Evolutionary conservation across 179 eudicot species (phyloP).

Genomic region (Patellifolia procumbens): DNA sequence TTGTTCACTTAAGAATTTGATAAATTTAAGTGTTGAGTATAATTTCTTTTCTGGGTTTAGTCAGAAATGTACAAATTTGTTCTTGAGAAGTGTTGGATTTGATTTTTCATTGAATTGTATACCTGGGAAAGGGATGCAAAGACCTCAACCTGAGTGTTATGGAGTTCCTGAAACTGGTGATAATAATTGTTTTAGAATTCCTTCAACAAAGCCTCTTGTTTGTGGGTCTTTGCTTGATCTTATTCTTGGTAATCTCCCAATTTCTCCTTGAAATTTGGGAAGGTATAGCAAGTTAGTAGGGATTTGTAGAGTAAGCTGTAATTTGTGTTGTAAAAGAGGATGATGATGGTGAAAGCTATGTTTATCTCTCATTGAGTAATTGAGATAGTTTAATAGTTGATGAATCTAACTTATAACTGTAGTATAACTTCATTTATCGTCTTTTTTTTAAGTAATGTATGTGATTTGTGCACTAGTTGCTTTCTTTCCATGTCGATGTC

Average conservation of each 20-base stretch:
- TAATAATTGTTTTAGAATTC: slow-evolving; percentile 58
- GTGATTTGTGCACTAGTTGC: neutral
- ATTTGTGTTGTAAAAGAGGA: neutral
- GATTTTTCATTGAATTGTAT: slow-evolving; percentile 77
- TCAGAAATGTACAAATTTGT: slow-evolving; percentile 52
- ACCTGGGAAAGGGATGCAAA: slow-evolving; percentile 65
- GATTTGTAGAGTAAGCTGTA: neutral
- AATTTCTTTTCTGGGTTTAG: slow-evolving; percentile 85
- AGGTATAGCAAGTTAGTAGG: neutral
- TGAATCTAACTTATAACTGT: slow-evolving; percentile 21
- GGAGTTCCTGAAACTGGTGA: slow-evolving; percentile 47
- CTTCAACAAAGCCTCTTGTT: slow-evolving; percentile 42
- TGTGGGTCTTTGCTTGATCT: slow-evolving; percentile 41
- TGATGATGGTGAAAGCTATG: slow-evolving; percentile 17
- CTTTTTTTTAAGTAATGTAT: neutral
- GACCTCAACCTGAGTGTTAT: slow-evolving; percentile 74
- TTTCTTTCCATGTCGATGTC: slow-evolving; percentile 7
- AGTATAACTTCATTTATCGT: neutral
- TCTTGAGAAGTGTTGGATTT: slow-evolving; percentile 50
- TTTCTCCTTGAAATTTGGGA: slow-evolving; percentile 18
- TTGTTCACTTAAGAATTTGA: slow-evolving; percentile 54
- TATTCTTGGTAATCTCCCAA: slow-evolving; percentile 21
- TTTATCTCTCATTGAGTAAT: slow-evolving; percentile 17
- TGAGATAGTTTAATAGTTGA: slow-evolving; percentile 7
- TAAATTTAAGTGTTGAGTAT: slow-evolving; percentile 66